Evolutionary conservation across 176 grass and related monocot species (phyloP).

Genomic region (Aechmea fasciata): DNA sequence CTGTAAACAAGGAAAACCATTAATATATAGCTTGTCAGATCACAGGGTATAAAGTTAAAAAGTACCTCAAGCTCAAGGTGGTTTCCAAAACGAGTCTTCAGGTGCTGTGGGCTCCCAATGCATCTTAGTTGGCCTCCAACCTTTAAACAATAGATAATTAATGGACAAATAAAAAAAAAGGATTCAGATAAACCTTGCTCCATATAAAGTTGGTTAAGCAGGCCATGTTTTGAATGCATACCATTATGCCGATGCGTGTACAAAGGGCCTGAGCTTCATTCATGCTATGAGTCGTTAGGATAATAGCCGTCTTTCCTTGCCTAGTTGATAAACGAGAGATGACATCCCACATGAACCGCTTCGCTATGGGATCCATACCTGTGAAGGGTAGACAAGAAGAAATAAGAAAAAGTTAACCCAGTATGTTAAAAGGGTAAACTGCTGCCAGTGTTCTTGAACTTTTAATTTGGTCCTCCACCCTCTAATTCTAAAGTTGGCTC

Average conservation of each 20-base stretch:
- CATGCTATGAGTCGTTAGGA: conserved; percentile 50
- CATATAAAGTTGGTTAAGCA: background rate
- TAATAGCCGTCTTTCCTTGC: conserved; percentile 42
- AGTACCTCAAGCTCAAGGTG: conserved; percentile 44
- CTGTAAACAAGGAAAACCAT: conserved; percentile 18
- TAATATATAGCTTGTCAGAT: background rate
- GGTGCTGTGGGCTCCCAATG: conserved; percentile 38
- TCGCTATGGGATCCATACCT: conserved; percentile 52
- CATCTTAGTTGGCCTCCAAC: conserved; percentile 35
- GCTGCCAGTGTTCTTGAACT: too few species aligned
- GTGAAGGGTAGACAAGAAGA: background rate
- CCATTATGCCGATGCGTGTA: conserved; percentile 45
- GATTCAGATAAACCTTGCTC: background rate
- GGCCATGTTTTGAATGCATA: conserved; percentile 1
- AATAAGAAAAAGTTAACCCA: too few species aligned
- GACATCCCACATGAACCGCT: conserved; percentile 51
- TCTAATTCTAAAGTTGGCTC: too few species aligned
- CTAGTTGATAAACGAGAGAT: conserved; percentile 44
- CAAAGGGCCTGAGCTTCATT: conserved; percentile 49
- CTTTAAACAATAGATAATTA: conserved; percentile 13
- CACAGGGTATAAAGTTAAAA: conserved; percentile 3
- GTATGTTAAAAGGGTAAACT: too few species aligned
- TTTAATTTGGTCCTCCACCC: too few species aligned
- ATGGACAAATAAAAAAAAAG: background rate
- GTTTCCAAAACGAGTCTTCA: conserved; percentile 50